Base-by-base conservation (phyloP, 495 filamentous ascomycete species). In the Cenococcum geophilum region DNA sequence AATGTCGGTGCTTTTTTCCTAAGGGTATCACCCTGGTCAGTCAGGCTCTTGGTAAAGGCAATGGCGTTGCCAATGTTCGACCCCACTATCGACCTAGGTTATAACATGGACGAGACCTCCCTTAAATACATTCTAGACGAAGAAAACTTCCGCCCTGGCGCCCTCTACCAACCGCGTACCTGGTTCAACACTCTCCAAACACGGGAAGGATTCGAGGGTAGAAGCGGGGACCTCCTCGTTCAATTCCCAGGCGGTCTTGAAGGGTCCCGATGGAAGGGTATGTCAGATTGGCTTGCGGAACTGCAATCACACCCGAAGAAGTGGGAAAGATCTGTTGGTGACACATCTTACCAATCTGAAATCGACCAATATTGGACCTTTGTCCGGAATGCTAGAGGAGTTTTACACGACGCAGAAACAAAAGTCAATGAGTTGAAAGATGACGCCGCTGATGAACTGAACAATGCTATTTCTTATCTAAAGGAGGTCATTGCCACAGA, bases 161-260 rank as follows among this genome's bases (percentile, higher is more conserved):
- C 71, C 37, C 43, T 65, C 6, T 77, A 75, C 49, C 68, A 74
- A 49, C 76, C 76, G 48, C 70, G 69, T 1, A 59, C 66, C 4
- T 79, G 76, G 76, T 77, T 72, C 63, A 78, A 79, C 59, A 61
- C 72, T 1, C 73, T 70, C 48, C 65, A 73, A 43, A 67, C 61
- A 59, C 45, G 56, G 9, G 57, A 66, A 27, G 71, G 68, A 6
- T 27, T 27, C 42, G 70, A 74, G 55, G 73, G 74, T n/a, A 59
- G 62, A 40, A 58, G 25, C 12, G 75, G 74, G 0, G 61, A 74
- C 53, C 57, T 76, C 53, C 72, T 77, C 10, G 70, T 76, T 0
- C 74, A 75, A 55, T 76, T 77, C 59, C 72, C 74, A 0, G 72
- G 70, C 48, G 10, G 21, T 23, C 58, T 72, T 18, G 64, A 69